Percentiles rank a stretch among this genome's conserved stretches.
phyloP scores from a whole-genome alignment of 805 yeast species.

The Myxozyma udenii region DNA sequence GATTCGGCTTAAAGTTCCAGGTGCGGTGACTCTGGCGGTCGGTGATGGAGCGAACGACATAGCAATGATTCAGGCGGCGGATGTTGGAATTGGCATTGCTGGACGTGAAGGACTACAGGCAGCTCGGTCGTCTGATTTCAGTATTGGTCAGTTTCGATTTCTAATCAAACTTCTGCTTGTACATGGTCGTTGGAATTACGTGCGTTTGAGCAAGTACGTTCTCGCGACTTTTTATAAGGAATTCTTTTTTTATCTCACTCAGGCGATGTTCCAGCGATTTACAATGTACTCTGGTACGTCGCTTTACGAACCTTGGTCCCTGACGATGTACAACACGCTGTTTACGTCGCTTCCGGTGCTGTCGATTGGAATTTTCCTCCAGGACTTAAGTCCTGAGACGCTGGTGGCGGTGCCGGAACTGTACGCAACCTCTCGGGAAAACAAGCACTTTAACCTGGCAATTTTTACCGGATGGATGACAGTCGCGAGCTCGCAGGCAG shows the following conservation, averaged over 20 bases:
- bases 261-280: conserved; percentile 78
- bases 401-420: conserved; percentile 88
- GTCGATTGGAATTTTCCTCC: conserved; percentile 92
- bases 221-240: conserved; percentile 94
- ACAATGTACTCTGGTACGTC: conserved; percentile 91
- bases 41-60: conserved; percentile 99
- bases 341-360: conserved; percentile 91
- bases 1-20: conserved; percentile 66
- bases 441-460: conserved; percentile 66
- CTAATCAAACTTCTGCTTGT: conserved; percentile 79
- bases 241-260: conserved; percentile 81
- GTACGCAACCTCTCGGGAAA: conserved; percentile 53
- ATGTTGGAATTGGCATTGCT: conserved; percentile 94
- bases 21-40: conserved; percentile 83
- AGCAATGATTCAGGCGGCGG: conserved; percentile 99
- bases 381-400: conserved; percentile 84
- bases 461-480: conserved; percentile 76
- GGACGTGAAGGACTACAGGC: conserved; percentile 98
- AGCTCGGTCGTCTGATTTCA: conserved; percentile 88
- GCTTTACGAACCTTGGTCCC: conserved; percentile 90
- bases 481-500: conserved; percentile 69
- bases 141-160: conserved; percentile 91
- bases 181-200: conserved; percentile 93
- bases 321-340: conserved; percentile 94
- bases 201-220: conserved; percentile 87